Percentiles rank a stretch among this genome's conserved stretches.
These are phyloP conservation scores for Metschnikowia henanensis DNA, from an alignment of 805 yeast species.

Conservation along the genomic window DNA sequence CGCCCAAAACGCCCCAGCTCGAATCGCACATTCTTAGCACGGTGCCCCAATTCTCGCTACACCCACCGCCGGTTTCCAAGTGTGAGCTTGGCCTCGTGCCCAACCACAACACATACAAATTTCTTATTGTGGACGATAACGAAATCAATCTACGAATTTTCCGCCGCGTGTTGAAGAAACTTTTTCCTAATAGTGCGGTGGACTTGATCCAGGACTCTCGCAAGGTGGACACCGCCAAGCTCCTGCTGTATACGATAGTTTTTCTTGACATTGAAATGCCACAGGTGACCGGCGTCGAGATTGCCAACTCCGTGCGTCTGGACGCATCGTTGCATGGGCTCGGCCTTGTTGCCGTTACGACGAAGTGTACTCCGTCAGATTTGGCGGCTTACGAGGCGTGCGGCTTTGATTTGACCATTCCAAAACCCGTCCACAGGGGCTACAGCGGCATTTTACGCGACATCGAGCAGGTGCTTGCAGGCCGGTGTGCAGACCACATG, in stretches of 20 bases:
- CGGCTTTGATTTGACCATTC: constrained; percentile 43
- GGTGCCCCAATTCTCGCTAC: constrained; percentile 9
- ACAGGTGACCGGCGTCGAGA: constrained; percentile 37
- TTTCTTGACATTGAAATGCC: constrained; percentile 51
- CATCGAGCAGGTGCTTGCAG: constrained; percentile 19
- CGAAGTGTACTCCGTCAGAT: constrained; percentile 29
- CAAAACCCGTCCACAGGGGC: constrained; percentile 36
- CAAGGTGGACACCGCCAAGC: constrained; percentile 24
- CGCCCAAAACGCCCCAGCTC: constrained; percentile 8
- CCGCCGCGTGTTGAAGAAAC: constrained; percentile 28
- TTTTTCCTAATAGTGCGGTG: constrained; percentile 35
- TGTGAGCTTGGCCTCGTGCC: constrained; percentile 10
- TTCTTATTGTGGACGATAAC: constrained; percentile 42
- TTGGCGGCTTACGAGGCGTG: constrained; percentile 28
- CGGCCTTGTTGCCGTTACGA: constrained; percentile 44
- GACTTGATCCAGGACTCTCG: constrained; percentile 31
- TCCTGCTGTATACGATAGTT: constrained; percentile 22
- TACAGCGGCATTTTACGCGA: constrained; percentile 20
- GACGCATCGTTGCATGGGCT: constrained; percentile 17
- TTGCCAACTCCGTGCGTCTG: constrained; percentile 24
- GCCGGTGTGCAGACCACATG: constrained; percentile 2
- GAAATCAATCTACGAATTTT: constrained; percentile 40
- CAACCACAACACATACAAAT: constrained; percentile 16
- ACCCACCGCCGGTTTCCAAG: constrained; percentile 6
- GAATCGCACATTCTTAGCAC: constrained; percentile 7